phyloP scores from a whole-genome alignment of 192 early-diverging fungal genomes.

The Thamnidium elegans region DNA sequence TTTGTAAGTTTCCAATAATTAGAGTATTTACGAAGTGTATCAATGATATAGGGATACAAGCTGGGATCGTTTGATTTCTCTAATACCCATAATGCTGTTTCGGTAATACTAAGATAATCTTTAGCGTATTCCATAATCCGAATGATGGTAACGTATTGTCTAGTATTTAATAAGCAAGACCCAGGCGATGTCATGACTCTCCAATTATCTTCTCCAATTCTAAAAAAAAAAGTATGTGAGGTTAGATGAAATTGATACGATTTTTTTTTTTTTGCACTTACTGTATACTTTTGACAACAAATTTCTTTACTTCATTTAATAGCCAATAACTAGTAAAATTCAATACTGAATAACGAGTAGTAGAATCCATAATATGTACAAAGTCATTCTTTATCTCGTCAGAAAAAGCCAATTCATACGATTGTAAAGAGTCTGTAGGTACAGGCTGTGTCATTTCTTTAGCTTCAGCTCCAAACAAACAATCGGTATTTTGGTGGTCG shows the following conservation, averaged over 20 bases:
- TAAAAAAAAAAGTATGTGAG: constrained; percentile 2
- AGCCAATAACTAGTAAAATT: constrained; percentile 49
- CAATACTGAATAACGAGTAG: constrained; percentile 47
- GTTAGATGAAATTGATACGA: not conserved
- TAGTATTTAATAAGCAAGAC: constrained; percentile 66
- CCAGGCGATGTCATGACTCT: constrained; percentile 75
- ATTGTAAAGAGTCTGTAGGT: constrained; percentile 33
- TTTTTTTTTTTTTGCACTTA: constrained; percentile 15
- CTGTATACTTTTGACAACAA: constrained; percentile 48
- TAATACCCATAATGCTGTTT: constrained; percentile 51
- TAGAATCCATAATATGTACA: constrained; percentile 32
- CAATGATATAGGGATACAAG: constrained; percentile 47
- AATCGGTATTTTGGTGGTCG: not conserved
- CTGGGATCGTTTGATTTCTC: constrained; percentile 49
- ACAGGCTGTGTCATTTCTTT: constrained; percentile 42
- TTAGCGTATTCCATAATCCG: constrained; percentile 46
- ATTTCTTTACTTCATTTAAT: constrained; percentile 40
- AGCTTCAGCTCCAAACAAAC: constrained; percentile 23
- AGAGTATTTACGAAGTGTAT: constrained; percentile 46
- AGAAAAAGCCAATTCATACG: constrained; percentile 31
- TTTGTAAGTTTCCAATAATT: constrained; percentile 48
- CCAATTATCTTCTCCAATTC: constrained; percentile 72
- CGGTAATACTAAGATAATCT: constrained; percentile 48
- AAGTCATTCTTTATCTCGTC: constrained; percentile 34
- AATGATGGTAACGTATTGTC: constrained; percentile 56